Evolutionary conservation across 176 grass and related monocot genomes (phyloP).

Genomic region (Dendrocalamus sinicus): DNA sequence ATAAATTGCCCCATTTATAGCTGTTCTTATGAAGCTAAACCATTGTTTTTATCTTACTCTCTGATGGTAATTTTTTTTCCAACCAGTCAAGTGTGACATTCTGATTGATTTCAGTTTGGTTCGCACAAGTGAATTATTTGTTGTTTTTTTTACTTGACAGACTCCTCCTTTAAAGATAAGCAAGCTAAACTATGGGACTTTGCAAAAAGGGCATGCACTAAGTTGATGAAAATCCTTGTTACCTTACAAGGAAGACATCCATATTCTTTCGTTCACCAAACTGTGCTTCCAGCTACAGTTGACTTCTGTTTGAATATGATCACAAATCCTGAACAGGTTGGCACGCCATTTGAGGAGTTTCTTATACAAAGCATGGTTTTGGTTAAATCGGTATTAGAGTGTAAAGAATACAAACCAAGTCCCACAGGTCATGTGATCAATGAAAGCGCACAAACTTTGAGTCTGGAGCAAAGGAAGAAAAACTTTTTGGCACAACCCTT

Average conservation of each 20-base stretch:
- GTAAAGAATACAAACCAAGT: conserved; percentile 90
- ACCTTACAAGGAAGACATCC: conserved; percentile 81
- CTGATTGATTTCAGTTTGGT: conserved; percentile 18
- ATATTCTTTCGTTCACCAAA: conserved; percentile 85
- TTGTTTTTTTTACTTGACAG: conserved; percentile 54
- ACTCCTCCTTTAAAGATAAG: conserved; percentile 76
- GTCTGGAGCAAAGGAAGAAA: conserved; percentile 87
- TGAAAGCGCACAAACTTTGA: conserved; percentile 62
- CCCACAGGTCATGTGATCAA: conserved; percentile 75
- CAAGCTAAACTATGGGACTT: conserved; percentile 85
- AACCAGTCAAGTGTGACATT: background rate
- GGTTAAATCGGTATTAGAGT: conserved; percentile 84
- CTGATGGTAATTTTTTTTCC: conserved; percentile 17
- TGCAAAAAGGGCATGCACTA: conserved; percentile 81
- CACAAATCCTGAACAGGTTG: conserved; percentile 75
- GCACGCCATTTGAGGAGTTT: conserved; percentile 81
- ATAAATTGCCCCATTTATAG: background rate
- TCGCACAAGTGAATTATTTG: conserved; percentile 15
- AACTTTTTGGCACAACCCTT: conserved; percentile 81
- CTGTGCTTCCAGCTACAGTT: conserved; percentile 67
- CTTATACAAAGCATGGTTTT: conserved; percentile 97
- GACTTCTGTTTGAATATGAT: conserved; percentile 94
- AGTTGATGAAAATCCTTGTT: conserved; percentile 90
- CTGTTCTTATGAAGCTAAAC: conserved; percentile 2
- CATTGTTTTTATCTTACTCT: conserved; percentile 3